These are phyloP conservation scores for Linnemannia zychae DNA, from an alignment of 192 early-diverging fungal species.

Conservation along the genomic window DNA sequence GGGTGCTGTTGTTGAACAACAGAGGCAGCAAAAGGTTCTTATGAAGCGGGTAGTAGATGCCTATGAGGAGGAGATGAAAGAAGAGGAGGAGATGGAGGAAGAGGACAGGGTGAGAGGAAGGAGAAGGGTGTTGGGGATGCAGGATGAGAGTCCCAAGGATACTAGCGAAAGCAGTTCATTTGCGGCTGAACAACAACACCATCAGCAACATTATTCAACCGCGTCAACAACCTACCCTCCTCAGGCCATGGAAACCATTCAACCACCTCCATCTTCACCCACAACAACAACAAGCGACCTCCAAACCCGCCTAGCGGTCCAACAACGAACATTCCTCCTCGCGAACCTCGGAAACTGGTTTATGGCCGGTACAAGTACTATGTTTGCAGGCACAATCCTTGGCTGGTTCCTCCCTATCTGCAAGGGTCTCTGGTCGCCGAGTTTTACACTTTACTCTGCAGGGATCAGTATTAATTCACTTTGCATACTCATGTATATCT, in stretches of 20 bases:
- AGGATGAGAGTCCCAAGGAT: neutral
- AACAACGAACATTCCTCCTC: conserved; percentile 11
- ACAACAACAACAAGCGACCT: neutral
- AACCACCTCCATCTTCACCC: neutral
- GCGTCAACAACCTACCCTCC: neutral
- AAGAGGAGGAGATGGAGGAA: neutral
- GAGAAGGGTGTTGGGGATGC: neutral
- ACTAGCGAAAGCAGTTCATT: neutral
- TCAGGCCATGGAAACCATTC: neutral
- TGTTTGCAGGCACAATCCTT: conserved; percentile 25
- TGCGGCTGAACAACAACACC: neutral
- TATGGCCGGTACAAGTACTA: conserved; percentile 16
- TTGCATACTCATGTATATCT: conserved; percentile 41
- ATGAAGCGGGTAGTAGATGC: neutral
- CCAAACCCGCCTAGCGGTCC: neutral
- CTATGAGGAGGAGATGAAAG: neutral
- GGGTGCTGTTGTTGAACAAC: conserved; percentile 22
- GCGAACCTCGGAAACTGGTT: conserved; percentile 32
- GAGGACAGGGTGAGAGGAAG: neutral
- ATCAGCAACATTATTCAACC: neutral
- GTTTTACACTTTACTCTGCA: conserved; percentile 57
- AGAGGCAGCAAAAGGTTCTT: neutral
- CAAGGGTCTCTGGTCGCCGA: conserved; percentile 70
- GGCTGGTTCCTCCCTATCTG: conserved; percentile 59
- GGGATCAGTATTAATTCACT: conserved; percentile 44